These are phyloP conservation scores for Pleurotus cornucopiae DNA, from an alignment of 768 basidiomycete species.

Conservation along the genomic window DNA sequence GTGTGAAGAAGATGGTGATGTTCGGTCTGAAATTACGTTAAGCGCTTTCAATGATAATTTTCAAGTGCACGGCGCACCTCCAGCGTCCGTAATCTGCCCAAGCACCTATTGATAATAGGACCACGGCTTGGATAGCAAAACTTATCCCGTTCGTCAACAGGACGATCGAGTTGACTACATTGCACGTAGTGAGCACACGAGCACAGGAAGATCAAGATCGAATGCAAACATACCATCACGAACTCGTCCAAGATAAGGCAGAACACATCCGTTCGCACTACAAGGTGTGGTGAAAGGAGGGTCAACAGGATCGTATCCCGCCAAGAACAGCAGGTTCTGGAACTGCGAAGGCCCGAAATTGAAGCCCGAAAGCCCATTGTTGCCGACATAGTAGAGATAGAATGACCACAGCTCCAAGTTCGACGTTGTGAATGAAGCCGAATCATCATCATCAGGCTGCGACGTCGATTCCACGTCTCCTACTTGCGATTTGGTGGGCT, in stretches of 20 bases:
- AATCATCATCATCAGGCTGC: background rate
- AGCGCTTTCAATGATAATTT: background rate
- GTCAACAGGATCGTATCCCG: constrained; percentile 66
- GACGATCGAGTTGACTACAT: constrained; percentile 69
- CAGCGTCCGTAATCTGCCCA: constrained; percentile 83
- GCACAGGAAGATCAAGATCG: background rate
- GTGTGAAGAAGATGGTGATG: constrained; percentile 72
- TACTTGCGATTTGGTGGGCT: no score
- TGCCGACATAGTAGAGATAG: constrained; percentile 62
- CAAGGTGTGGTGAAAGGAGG: constrained; percentile 53
- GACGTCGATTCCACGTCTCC: no score
- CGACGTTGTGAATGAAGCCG: constrained; percentile 25
- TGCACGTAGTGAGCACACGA: background rate
- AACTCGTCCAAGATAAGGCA: constrained; percentile 58
- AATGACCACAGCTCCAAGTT: constrained; percentile 54
- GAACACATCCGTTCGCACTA: constrained; percentile 50
- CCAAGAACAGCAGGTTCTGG: constrained; percentile 67
- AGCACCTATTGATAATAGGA: constrained; percentile 64
- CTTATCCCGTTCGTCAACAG: constrained; percentile 77
- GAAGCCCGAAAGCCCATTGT: constrained; percentile 66
- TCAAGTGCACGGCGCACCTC: constrained; percentile 38
- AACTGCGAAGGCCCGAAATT: constrained; percentile 75
- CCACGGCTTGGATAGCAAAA: constrained; percentile 68
- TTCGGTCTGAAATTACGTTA: constrained; percentile 48
- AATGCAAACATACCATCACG: constrained; percentile 47